phyloP scores from a whole-genome alignment of 176 grass and related monocot species.

The Hordeum marinum region DNA sequence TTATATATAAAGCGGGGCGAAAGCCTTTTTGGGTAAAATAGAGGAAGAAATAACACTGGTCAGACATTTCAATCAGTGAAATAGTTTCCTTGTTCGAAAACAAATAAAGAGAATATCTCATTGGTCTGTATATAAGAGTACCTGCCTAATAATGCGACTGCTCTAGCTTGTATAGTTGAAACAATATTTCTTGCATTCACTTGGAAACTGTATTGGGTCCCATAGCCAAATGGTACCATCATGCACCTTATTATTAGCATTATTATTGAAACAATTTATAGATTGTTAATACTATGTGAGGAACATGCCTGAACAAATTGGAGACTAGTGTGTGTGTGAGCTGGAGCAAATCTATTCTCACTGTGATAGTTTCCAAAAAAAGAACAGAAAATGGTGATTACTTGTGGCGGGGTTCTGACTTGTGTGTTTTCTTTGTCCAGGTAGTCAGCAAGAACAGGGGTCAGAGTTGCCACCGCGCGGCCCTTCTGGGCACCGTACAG shows the following conservation, averaged over 20 bases:
- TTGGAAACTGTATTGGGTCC: background rate
- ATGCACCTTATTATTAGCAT: background rate
- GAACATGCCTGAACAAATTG: slow-evolving; percentile 7
- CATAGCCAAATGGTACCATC: background rate
- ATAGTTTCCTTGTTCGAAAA: background rate
- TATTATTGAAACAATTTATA: background rate
- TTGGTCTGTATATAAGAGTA: background rate
- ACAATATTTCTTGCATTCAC: background rate
- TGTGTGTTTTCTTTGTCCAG: slow-evolving; percentile 15
- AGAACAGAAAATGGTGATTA: background rate
- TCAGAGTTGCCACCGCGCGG: slow-evolving; percentile 37
- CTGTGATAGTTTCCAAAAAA: background rate
- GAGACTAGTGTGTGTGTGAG: background rate
- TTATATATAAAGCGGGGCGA: too few relatives aligned
- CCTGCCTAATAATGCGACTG: background rate
- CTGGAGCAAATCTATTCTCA: background rate
- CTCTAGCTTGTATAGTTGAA: background rate
- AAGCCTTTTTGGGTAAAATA: too few relatives aligned
- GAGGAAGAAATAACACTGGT: background rate
- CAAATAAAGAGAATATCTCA: background rate
- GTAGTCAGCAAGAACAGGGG: slow-evolving; percentile 30
- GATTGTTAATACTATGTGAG: background rate
- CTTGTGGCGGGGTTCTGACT: background rate
- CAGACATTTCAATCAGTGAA: background rate
- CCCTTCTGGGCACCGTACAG: slow-evolving; percentile 28